These are phyloP conservation scores for Aureobasidium melanogenum DNA, from an alignment of 2,329 filamentous ascomycete genomes.

Conservation along the genomic window DNA sequence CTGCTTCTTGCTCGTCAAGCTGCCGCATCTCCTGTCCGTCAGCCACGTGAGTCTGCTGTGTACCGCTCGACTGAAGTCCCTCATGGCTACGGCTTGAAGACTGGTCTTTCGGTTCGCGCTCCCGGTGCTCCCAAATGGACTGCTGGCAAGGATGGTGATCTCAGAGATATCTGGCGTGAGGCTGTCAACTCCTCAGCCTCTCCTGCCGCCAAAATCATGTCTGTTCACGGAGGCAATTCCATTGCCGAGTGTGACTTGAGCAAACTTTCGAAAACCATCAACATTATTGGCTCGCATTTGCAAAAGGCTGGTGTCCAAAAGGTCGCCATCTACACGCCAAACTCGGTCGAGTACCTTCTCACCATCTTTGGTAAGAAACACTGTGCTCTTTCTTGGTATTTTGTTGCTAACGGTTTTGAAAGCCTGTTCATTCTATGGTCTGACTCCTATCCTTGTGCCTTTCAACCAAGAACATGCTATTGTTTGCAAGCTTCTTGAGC, in stretches of 20 bases:
- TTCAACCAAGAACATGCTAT: constrained; percentile 65
- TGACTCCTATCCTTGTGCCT: constrained; percentile 76
- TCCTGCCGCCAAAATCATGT: constrained; percentile 59
- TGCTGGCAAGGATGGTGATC: constrained; percentile 73
- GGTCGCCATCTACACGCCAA: constrained; percentile 84
- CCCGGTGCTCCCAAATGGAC: constrained; percentile 73
- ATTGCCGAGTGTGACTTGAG: constrained; percentile 62
- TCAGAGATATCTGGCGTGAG: constrained; percentile 86
- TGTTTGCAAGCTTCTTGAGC: constrained; percentile 62
- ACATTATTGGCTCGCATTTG: constrained; percentile 69
- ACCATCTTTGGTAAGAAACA: constrained; percentile 57
- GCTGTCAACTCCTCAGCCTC: constrained; percentile 38
- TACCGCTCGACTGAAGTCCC: constrained; percentile 80
- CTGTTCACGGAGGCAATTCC: constrained; percentile 67
- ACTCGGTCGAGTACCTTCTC: constrained; percentile 80
- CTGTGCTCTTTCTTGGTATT: not conserved
- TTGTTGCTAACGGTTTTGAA: constrained; percentile 9
- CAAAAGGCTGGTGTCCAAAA: constrained; percentile 58
- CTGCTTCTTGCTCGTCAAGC: constrained; percentile 83
- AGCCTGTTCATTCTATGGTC: constrained; percentile 82
- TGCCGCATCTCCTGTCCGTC: constrained; percentile 65
- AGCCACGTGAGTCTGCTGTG: constrained; percentile 74
- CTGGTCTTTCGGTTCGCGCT: constrained; percentile 74
- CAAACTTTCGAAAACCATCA: constrained; percentile 76
- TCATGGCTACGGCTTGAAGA: constrained; percentile 71